Base-by-base conservation (phyloP, 768 basidiomycete species). In the Amanita pseudoporphyria region DNA sequence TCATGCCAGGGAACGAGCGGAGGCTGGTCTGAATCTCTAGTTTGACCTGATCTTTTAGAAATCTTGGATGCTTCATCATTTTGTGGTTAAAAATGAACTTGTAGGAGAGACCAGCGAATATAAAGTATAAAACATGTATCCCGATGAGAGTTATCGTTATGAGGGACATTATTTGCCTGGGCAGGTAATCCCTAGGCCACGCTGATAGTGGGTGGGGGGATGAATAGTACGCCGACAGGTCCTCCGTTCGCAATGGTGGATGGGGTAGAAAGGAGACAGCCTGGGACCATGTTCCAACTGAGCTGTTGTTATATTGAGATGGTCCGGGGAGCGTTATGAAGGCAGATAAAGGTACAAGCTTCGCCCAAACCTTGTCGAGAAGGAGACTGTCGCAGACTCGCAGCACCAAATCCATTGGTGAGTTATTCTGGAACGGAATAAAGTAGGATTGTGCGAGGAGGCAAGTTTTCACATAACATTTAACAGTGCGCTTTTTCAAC, bases 11-110 rank as follows among this genome's bases (percentile, higher is more conserved):
- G 61, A 95, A 94, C 0, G 89, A 82, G 38, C 73, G 70, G 44
- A 96, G 51, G 52, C 84, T 87, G 52, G 63, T 66, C 53, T 73
- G 67, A 53, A 99, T 98, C 69, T 99, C 96, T 16, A 73, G 64
- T 55, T 68, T 76, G 56, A 88, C 78, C 64, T 99, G 96, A 60
- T 93, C 80, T 61, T 88, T 84, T 39, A 96, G 71, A 69, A 94
- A 99, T 26, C 88, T 78, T 0, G 96, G 96, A 67, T 99, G 96
- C 28, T 77, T 74, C 84, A 87, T 94, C 91, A 87, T 96, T 18
- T 85, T 87, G 60, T 87, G 86, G 68, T 98, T 92, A 78, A 97
- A 99, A 49, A 98, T 79, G 66, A 74, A 82, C 38, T 67, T 66
- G 68, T 90, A 99, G 3, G 91, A 92, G 21, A 88, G 65, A 37